Conservation (phyloP, 2,329 filamentous ascomycete species). For the Beauveria medogensis region DNA sequence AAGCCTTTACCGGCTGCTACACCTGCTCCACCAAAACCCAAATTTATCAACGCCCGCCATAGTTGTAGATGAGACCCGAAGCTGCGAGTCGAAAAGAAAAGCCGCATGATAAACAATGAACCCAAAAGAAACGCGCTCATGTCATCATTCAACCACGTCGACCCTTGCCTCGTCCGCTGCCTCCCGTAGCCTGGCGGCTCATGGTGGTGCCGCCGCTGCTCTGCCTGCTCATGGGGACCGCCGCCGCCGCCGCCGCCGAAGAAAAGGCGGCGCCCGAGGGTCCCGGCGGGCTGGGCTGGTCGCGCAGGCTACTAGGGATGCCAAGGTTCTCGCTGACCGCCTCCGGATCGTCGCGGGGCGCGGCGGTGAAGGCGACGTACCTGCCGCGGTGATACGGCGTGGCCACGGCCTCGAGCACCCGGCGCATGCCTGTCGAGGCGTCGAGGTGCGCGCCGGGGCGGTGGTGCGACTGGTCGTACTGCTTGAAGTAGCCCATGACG, state of each 20-base stretch:
- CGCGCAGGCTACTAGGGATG: conserved; percentile 38
- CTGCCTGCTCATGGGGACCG: conserved; percentile 46
- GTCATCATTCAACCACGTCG: conserved; percentile 20
- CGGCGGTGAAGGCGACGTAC: conserved; percentile 41
- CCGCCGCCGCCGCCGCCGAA: conserved; percentile 31
- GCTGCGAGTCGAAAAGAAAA: background rate
- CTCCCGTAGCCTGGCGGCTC: conserved; percentile 45
- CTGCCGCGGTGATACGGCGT: conserved; percentile 38
- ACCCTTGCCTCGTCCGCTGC: conserved; percentile 41
- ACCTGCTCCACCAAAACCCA: background rate
- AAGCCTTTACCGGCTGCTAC: background rate
- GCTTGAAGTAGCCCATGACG: conserved; percentile 50
- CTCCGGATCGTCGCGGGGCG: conserved; percentile 39
- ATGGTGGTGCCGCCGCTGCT: conserved; percentile 46
- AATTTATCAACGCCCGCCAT: conserved; percentile 6
- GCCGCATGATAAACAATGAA: background rate
- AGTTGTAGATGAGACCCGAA: background rate
- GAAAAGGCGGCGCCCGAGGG: conserved; percentile 21
- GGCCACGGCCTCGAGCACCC: conserved; percentile 47
- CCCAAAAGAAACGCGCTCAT: background rate
- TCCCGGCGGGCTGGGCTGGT: conserved; percentile 26
- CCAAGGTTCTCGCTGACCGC: conserved; percentile 42
- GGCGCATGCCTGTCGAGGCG: conserved; percentile 36
- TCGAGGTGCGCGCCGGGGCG: conserved; percentile 50
- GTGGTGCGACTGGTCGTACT: conserved; percentile 45